These are phyloP conservation scores for Pseudonitzschia multiseries DNA, from an alignment of 108 stramenopile genomes.

Conservation along the genomic window DNA sequence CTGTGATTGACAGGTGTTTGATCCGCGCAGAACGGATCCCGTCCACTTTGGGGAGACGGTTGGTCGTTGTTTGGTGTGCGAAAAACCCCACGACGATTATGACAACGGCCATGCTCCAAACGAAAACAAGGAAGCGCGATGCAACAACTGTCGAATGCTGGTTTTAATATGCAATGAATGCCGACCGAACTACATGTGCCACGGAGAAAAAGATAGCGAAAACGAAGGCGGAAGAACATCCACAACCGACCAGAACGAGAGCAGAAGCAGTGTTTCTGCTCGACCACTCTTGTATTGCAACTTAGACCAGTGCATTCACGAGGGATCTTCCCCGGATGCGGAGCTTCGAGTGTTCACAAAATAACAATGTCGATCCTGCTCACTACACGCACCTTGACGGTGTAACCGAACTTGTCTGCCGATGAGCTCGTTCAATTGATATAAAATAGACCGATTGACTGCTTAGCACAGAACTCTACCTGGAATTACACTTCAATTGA, in stretches of 20 bases:
- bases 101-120: conserved; percentile 82
- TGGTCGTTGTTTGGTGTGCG: conserved; percentile 69
- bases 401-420: too few species aligned
- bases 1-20: conserved; percentile 47
- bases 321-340: conserved; percentile 50
- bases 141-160: conserved; percentile 80
- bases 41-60: conserved; percentile 41
- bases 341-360: conserved; percentile 20
- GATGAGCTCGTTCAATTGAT: too few species aligned
- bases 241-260: background rate
- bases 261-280: background rate
- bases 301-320: conserved; percentile 55
- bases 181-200: conserved; percentile 50
- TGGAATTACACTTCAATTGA: too few species aligned
- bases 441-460: too few species aligned
- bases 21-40: conserved; percentile 70
- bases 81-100: conserved; percentile 75
- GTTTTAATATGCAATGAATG: conserved; percentile 76
- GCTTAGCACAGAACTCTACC: too few species aligned
- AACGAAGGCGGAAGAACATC: conserved; percentile 3
- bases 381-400: background rate
- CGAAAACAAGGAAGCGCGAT: conserved; percentile 76
- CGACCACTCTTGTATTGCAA: conserved; percentile 57
- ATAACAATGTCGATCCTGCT: too few species aligned
- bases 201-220: conserved; percentile 41